Evolutionary conservation across 2,329 filamentous ascomycete genomes (phyloP), one percentile per base, ranked within the genome.

Genomic region (Dryadomyces quercus-mongolicae): DNA sequence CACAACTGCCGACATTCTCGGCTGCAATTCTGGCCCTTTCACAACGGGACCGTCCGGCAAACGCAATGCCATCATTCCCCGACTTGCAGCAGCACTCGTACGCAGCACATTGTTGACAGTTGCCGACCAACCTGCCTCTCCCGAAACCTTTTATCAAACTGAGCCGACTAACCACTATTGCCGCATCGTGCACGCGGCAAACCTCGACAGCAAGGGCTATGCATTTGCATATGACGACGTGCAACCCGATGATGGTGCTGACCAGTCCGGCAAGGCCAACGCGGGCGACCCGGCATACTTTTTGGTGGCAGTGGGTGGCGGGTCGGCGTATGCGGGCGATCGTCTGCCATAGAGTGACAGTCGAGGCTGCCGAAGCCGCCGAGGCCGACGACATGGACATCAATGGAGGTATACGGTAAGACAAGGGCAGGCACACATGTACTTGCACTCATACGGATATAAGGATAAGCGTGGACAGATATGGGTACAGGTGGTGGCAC

Each of bases 1-100:
- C 0, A 74, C 69, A 1, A 78, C 78, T 1, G 69, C 68, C 13
- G 84, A 88, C 65, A 84, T 88, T 58, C 80, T 87, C 62, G 76
- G 76, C 40, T 86, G 82, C 68, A 82, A 77, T 60, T 80, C 76
- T 2, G 82, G 82, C 0, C 80, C 81, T 0, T 85, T 85, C 59
- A 69, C 71, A 8, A 71, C 66, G 8, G 68, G 59, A 62, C 70
- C 48, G 62, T 76, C 56, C 52, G 57, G 63, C 21, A 63, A 55
- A 62, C 73, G 63, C 50, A 73, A 62, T 67, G 68, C 68, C 20
- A 69, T 73, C 52, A 72, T 60, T 75, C 84, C 68, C 36, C 68
- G 59, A 60, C 73, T 66, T 67, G 81, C 51, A 62, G 74, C 58
- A 63, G 77, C 46, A 55, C 71, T 62, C 72, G 83, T 67, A 76